Base-by-base conservation (phyloP, 106 monocot genomes). In the Agapanthus africanus region DNA sequence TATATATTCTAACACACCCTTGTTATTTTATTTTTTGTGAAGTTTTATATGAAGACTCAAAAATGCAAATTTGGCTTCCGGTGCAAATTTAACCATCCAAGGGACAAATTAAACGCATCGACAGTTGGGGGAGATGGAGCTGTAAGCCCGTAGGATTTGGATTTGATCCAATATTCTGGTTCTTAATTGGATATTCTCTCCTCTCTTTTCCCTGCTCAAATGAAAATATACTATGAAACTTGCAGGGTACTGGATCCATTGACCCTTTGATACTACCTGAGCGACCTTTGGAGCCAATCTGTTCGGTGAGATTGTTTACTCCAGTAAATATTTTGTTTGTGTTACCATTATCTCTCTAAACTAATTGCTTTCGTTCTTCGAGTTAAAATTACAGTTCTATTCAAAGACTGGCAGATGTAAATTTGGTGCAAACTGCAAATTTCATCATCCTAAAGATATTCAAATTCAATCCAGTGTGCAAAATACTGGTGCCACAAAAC, bases 361-460 rank as follows among this genome's bases (percentile, higher is more conserved):
- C 15, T n/a, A 32, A 32, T 76, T n/a, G n/a, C n/a, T n/a, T n/a
- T n/a, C n/a, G n/a, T n/a, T n/a, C n/a, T n/a, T n/a, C n/a, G n/a
- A n/a, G n/a, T n/a, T n/a, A n/a, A n/a, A n/a, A n/a, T 54, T 31
- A 30, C 77, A 95, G 47, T 95, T 79, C 68, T 91, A 88, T 81
- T 71, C 75, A 40, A 95, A 91, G 76, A 91, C 91, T 70, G 85
- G 85, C 37, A 88, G 62, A 57, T 95, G 95, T 60, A 95, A 82
- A 35, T 95, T 86, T 91, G 91, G 91, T 62, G 81, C 77, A 40
- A 88, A 62, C 21, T 95, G 95, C 72, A 91, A 83, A 76, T 95
- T 81, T 78, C 51, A 95, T 76, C 95, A 95, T 74, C 95, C 95
- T 25, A 95, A 95, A 74, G 88, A 94, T 81, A n/a, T 83, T 72